These are phyloP conservation scores for Cutaneotrichosporon cavernicola DNA, from an alignment of 1,284 basidiomycete species.

Conservation along the genomic window DNA sequence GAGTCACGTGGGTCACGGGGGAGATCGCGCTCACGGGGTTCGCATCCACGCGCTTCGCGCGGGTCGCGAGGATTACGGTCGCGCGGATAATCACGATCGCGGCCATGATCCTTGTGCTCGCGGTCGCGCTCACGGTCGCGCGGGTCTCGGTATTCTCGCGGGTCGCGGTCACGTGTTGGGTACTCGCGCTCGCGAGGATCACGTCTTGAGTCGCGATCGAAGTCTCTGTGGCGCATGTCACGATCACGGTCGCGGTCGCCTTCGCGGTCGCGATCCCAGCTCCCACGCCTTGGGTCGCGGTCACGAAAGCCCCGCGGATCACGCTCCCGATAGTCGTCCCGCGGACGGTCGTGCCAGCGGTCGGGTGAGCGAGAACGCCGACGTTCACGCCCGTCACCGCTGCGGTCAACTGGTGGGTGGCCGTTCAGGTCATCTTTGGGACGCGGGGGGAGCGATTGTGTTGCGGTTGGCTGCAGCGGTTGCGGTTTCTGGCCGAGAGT, in stretches of 20 bases:
- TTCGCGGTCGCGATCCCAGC: conserved; percentile 1
- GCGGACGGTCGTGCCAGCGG: background rate
- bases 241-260: background rate
- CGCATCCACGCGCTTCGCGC: background rate
- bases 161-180: background rate
- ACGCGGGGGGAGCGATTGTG: background rate
- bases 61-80: conserved; percentile 6
- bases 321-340: background rate
- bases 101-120: conserved; percentile 2
- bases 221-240: background rate
- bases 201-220: conserved; percentile 9
- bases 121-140: conserved; percentile 12
- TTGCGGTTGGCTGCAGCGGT: background rate
- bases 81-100: conserved; percentile 6
- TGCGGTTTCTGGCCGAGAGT: background rate
- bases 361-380: conserved; percentile 8
- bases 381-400: conserved; percentile 5
- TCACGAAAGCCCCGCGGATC: too few species aligned
- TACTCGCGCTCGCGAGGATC: conserved; percentile 10
- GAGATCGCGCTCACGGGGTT: conserved; percentile 6
- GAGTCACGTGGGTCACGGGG: background rate
- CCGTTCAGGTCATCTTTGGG: conserved; percentile 8
- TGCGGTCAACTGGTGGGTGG: background rate
- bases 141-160: conserved; percentile 6
- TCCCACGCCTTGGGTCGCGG: conserved; percentile 4